Evolutionary conservation across 768 basidiomycete species (phyloP).

Genomic region (Hydnum rufescens): DNA sequence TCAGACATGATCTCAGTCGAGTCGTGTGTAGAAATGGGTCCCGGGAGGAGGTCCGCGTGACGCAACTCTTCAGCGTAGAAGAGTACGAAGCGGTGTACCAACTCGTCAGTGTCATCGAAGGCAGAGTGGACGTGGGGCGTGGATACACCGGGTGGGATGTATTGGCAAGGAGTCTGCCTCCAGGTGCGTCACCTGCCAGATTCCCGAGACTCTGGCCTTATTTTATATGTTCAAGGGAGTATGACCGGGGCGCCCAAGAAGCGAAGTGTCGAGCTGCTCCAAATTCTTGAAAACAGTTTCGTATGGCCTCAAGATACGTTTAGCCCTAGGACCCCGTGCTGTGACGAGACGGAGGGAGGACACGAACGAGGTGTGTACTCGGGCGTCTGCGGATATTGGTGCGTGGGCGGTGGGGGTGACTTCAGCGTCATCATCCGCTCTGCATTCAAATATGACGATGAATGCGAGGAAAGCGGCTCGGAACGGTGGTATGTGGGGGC

Average conservation of each 20-base stretch:
- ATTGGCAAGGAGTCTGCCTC: constrained; percentile 60
- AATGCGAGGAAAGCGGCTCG: not conserved
- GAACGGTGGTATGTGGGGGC: constrained; percentile 67
- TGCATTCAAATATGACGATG: constrained; percentile 53
- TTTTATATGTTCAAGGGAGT: constrained; percentile 34
- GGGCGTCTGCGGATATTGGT: constrained; percentile 86
- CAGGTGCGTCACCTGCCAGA: constrained; percentile 29
- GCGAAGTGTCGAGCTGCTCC: constrained; percentile 77
- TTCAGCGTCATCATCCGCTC: constrained; percentile 91
- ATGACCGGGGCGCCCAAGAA: constrained; percentile 98
- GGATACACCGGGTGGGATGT: constrained; percentile 58
- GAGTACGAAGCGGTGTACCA: constrained; percentile 92
- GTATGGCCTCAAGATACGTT: no score
- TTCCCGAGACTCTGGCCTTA: constrained; percentile 1
- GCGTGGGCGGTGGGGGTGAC: constrained; percentile 71
- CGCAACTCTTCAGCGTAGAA: constrained; percentile 72
- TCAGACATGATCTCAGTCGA: constrained; percentile 76
- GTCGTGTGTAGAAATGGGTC: constrained; percentile 25
- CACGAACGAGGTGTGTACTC: constrained; percentile 66
- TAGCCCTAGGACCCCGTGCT: not conserved
- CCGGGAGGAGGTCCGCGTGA: constrained; percentile 55
- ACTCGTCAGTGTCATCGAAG: constrained; percentile 84
- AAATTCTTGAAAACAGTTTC: constrained; percentile 39
- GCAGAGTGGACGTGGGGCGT: constrained; percentile 28
- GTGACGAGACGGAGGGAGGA: not conserved